Base-by-base conservation (phyloP, 1,284 basidiomycete species). In the Moniliella sp. region DNA sequence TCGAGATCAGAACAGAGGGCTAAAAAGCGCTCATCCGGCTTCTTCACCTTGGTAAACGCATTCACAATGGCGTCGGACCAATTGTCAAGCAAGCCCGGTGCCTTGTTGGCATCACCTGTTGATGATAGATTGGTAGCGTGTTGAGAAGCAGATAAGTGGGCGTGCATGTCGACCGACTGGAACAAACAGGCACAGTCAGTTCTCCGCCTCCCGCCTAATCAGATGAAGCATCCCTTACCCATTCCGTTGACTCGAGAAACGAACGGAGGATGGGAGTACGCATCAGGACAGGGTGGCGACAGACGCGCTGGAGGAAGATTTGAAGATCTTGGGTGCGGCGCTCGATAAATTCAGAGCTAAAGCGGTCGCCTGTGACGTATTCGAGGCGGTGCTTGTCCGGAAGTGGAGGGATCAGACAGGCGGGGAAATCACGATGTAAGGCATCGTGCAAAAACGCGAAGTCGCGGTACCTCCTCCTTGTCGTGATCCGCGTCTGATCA, bases 201-300 rank as follows among this genome's bases (percentile, higher is more conserved):
- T 54, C 81, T 78, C 61, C 91, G 82, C 78, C 86, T 91, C 48
- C 76, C 74, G n/a, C 91, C 82, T 51, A 80, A 76, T 81, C 86
- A 14, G 7, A 7, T 15, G 28, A 17, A 17, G 7, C 5, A 15
- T 29, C 4, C 57, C 72, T 39, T 57, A 86, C 84, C 88, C 88
- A 99, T 81, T 99, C 86, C 25, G 78, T 78, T 8, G 83, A 91
- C 58, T 84, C 81, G 35, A 97, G 74, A 63, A 99, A 97, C 29
- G 79, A 79, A 14, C 78, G 73, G 13, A 91, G 68, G 12, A 94
- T 71, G 11, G 77, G 78, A 39, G 79, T 80, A 26, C 88, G 69
- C 57, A 91, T 83, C n/a, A 99, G 66, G 0, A 79, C 91, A 7
- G 91, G 86, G 62, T 99, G 91, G 21, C 82, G 71, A 27, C 79